Conservation (phyloP, 2,329 filamentous ascomycete genomes). For the Fusarium proliferatum region DNA sequence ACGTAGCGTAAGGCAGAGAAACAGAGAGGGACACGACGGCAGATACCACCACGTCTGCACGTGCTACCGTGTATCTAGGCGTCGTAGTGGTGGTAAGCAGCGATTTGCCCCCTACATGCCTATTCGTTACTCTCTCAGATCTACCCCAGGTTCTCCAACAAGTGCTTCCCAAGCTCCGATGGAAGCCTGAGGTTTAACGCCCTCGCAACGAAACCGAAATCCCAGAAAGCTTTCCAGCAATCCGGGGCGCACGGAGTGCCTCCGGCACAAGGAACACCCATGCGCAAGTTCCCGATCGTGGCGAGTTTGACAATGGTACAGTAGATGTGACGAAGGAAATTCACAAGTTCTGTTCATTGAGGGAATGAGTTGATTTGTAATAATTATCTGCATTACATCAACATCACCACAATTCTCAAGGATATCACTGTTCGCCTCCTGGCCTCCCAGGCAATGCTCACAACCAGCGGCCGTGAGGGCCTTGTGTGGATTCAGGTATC, state of each 20-base stretch:
- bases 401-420: neutral
- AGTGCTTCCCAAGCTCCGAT: slow-evolving; percentile 1
- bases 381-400: slow-evolving; percentile 21
- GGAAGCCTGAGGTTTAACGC: slow-evolving; percentile 17
- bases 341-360: slow-evolving; percentile 10
- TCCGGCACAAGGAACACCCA: neutral
- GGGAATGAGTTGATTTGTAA: slow-evolving; percentile 29
- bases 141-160: slow-evolving; percentile 25
- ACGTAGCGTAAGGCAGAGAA: slow-evolving; percentile 4
- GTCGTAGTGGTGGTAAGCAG: neutral
- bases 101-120: neutral
- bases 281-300: slow-evolving; percentile 27
- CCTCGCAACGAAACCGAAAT: slow-evolving; percentile 25
- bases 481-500: neutral
- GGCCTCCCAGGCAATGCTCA: neutral
- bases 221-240: neutral
- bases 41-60: slow-evolving; percentile 3
- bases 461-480: neutral
- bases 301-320: slow-evolving; percentile 18
- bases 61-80: neutral
- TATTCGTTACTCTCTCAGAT: slow-evolving; percentile 24
- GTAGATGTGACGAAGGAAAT: slow-evolving; percentile 1
- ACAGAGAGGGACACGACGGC: neutral
- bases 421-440: neutral
- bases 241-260: neutral